Percentiles rank a stretch among this genome's conserved stretches.
phyloP scores from a whole-genome alignment of 495 filamentous ascomycete genomes.

The Hyaloscypha hepaticicola region DNA sequence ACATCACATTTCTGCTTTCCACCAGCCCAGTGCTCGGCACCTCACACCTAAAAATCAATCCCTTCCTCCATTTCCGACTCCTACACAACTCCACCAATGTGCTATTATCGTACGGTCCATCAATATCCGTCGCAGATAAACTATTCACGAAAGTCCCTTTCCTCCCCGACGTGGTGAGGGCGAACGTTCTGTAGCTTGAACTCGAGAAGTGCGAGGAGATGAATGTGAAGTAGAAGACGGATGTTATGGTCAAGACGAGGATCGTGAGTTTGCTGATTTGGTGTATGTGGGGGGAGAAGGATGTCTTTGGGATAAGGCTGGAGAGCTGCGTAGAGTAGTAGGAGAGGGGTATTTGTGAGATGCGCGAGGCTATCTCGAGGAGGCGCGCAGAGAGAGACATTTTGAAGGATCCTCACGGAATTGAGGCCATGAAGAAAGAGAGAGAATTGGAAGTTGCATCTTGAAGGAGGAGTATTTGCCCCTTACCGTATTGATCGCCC shows the following conservation, averaged over 20 bases:
- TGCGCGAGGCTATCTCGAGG: neutral
- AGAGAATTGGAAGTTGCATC: neutral
- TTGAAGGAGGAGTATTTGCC: neutral
- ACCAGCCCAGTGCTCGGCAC: conserved; percentile 32
- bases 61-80: conserved; percentile 34
- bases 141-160: conserved; percentile 34
- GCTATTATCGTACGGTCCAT: conserved; percentile 34
- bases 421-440: no score
- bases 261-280: neutral
- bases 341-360: neutral
- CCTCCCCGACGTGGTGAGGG: neutral
- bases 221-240: neutral
- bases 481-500: neutral
- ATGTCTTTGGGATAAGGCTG: neutral
- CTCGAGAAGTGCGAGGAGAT: neutral
- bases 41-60: conserved; percentile 37
- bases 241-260: neutral
- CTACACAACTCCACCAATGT: conserved; percentile 32
- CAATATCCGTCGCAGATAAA: conserved; percentile 34
- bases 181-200: neutral
- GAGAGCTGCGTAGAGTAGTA: neutral
- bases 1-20: conserved; percentile 35
- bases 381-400: no score
- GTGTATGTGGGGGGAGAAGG: neutral
- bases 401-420: no score